Conservation (phyloP, 2,329 filamentous ascomycete genomes). For the Didymella pomorum region DNA sequence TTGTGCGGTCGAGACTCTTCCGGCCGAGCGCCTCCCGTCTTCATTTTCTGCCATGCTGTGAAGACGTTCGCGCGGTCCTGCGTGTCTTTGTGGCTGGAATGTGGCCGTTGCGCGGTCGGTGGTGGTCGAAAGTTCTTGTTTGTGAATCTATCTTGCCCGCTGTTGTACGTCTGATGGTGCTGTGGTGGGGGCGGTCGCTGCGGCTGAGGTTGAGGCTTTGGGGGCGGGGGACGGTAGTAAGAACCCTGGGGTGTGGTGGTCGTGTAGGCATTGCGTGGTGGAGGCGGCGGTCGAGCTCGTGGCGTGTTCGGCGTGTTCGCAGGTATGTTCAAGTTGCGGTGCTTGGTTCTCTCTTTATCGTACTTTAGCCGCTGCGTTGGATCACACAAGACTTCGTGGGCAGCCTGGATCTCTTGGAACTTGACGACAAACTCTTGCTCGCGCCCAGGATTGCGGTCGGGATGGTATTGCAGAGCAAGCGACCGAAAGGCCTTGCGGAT, state of each 20-base stretch:
- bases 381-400: slow-evolving; percentile 78
- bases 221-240: slow-evolving; percentile 45
- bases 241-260: slow-evolving; percentile 46
- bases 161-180: slow-evolving; percentile 43
- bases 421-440: slow-evolving; percentile 81
- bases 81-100: slow-evolving; percentile 47
- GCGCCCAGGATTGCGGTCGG: slow-evolving; percentile 85
- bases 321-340: slow-evolving; percentile 38
- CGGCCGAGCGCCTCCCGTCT: slow-evolving; percentile 37
- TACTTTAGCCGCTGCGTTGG: slow-evolving; percentile 66
- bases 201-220: slow-evolving; percentile 34
- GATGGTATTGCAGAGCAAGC: slow-evolving; percentile 85
- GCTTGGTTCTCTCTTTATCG: slow-evolving; percentile 66
- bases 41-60: slow-evolving; percentile 61
- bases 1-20: slow-evolving; percentile 41
- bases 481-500: slow-evolving; percentile 89
- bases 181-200: slow-evolving; percentile 39
- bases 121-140: slow-evolving; percentile 52
- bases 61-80: slow-evolving; percentile 55
- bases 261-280: slow-evolving; percentile 54
- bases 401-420: slow-evolving; percentile 86
- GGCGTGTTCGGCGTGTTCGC: slow-evolving; percentile 52
- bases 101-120: slow-evolving; percentile 44
- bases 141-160: slow-evolving; percentile 56
- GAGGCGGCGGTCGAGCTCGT: slow-evolving; percentile 53